A percentile compares a stretch with the other conserved stretches of the same genome.
Evolutionary conservation across 2,329 filamentous ascomycete species (phyloP).

Genomic region (Rhexocercosporidium sp.): DNA sequence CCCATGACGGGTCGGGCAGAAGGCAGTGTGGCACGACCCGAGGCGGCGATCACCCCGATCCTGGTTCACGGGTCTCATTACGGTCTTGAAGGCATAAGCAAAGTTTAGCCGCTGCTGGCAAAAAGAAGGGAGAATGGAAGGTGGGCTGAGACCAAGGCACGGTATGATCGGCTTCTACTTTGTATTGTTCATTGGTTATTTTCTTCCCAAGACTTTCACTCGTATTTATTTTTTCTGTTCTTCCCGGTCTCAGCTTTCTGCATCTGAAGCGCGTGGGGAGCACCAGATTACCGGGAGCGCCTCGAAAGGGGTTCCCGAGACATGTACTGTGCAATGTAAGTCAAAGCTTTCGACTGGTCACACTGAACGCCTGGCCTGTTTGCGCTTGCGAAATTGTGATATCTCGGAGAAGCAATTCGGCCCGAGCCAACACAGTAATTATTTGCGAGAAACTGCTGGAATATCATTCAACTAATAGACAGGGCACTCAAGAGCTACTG

Average conservation of each 20-base stretch:
- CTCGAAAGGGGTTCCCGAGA: conserved; percentile 18
- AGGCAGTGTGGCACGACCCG: conserved; percentile 35
- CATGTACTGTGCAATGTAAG: background rate
- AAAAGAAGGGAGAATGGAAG: conserved; percentile 19
- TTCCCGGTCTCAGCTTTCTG: conserved; percentile 14
- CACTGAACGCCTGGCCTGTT: background rate
- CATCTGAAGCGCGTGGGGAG: conserved; percentile 9
- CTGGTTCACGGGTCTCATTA: conserved; percentile 30
- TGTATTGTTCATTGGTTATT: conserved; percentile 16
- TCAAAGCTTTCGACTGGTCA: no score
- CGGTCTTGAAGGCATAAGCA: conserved; percentile 5
- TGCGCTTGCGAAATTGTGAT: background rate
- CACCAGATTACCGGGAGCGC: conserved; percentile 6
- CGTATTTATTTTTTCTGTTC: background rate
- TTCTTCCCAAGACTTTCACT: conserved; percentile 21
- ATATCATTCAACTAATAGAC: background rate
- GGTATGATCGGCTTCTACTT: conserved; percentile 16
- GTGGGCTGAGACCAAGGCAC: conserved; percentile 20
- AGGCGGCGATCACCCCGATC: conserved; percentile 34
- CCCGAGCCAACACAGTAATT: background rate
- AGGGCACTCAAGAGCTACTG: background rate
- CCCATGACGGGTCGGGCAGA: conserved; percentile 28
- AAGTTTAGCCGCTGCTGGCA: conserved; percentile 31
- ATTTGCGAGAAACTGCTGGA: background rate
- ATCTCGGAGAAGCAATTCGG: background rate